Evolutionary conservation across 108 stramenopile genomes (phyloP).

Genomic region (Skeletonema marinoi): DNA sequence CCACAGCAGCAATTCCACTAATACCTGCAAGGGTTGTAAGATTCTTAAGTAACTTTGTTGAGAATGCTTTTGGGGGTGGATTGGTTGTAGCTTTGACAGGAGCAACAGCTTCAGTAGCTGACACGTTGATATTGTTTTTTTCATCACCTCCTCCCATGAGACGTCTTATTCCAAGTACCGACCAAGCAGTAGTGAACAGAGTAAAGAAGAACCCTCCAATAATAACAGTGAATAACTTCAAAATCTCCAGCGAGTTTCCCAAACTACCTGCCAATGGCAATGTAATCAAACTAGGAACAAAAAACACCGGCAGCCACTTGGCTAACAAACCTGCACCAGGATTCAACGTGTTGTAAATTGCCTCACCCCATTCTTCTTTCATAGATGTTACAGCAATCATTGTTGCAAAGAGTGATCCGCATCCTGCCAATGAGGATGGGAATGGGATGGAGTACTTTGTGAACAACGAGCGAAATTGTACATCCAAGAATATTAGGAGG

Average conservation of each 20-base stretch:
- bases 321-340: conserved; percentile 43
- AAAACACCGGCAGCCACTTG: conserved; percentile 52
- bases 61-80: conserved; percentile 59
- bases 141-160: conserved; percentile 14
- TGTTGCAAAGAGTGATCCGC: conserved; percentile 27
- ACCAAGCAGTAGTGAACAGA: conserved; percentile 53
- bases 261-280: conserved; percentile 49
- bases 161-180: conserved; percentile 62
- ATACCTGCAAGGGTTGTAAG: conserved; percentile 50
- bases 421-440: conserved; percentile 49
- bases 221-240: conserved; percentile 62
- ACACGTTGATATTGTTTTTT: not conserved
- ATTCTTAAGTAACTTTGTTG: conserved; percentile 46
- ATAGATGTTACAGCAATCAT: conserved; percentile 26
- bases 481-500: conserved; percentile 55
- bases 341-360: conserved; percentile 28
- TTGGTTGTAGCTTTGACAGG: conserved; percentile 6
- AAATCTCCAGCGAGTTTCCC: conserved; percentile 43
- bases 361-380: conserved; percentile 21
- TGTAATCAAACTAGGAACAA: conserved; percentile 48
- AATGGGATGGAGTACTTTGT: conserved; percentile 35
- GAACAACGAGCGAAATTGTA: conserved; percentile 60
- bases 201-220: conserved; percentile 73
- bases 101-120: conserved; percentile 7
- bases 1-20: conserved; percentile 39